phyloP scores from a whole-genome alignment of 768 basidiomycete genomes.

The Lactarius quietus region DNA sequence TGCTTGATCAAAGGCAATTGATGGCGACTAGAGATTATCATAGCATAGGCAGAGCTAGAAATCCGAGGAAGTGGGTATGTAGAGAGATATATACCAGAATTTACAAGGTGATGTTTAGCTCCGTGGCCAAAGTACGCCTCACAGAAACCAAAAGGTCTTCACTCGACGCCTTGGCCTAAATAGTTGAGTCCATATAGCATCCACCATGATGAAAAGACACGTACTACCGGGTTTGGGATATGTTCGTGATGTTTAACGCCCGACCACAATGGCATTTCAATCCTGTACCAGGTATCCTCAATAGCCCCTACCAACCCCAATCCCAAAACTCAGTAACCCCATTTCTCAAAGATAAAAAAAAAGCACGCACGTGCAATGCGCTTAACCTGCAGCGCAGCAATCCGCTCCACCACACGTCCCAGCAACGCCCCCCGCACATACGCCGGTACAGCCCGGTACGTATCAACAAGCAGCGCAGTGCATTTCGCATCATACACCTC shows the following conservation, averaged over 20 bases:
- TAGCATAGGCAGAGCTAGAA: not conserved
- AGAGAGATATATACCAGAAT: not conserved
- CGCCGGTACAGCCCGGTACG: not conserved
- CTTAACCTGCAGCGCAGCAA: not conserved
- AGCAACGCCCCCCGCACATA: not conserved
- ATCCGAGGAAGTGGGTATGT: not conserved
- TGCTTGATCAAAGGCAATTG: not conserved
- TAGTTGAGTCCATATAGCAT: not conserved
- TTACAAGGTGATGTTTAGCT: not conserved
- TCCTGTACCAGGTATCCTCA: not conserved
- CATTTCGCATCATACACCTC: not conserved
- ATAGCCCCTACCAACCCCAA: not conserved
- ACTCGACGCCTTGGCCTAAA: not conserved
- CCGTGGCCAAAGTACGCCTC: not conserved
- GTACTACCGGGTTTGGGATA: not conserved
- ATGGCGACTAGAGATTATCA: not conserved
- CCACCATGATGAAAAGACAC: not conserved
- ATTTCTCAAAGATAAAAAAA: not conserved
- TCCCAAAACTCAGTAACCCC: not conserved
- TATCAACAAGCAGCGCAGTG: not conserved
- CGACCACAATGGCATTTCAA: not conserved
- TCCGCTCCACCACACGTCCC: not conserved
- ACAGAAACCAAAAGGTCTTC: conserved; percentile 1
- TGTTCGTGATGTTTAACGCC: not conserved
- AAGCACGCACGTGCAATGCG: not conserved